These are phyloP conservation scores for Phaeoacremonium minimum DNA, from an alignment of 2,329 filamentous ascomycete species.

Conservation along the genomic window DNA sequence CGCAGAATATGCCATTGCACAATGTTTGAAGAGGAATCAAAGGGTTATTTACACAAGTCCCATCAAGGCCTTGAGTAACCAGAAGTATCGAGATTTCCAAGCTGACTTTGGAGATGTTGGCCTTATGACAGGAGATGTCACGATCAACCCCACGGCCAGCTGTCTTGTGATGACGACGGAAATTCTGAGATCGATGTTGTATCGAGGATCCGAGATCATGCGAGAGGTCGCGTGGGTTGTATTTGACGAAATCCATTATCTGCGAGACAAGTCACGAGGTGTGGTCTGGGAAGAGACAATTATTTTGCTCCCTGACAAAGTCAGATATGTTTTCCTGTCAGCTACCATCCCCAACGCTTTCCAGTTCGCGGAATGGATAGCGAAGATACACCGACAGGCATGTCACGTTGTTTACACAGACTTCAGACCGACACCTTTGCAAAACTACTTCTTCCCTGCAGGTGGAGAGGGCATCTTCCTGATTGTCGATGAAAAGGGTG, in stretches of 20 bases:
- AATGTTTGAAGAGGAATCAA: slow-evolving; percentile 95
- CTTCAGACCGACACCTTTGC: slow-evolving; percentile 91
- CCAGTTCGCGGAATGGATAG: slow-evolving; percentile 99
- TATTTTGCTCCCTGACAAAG: slow-evolving; percentile 95
- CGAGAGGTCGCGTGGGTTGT: slow-evolving; percentile 98
- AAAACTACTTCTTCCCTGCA: slow-evolving; percentile 96
- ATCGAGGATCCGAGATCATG: slow-evolving; percentile 98
- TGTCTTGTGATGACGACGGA: slow-evolving; percentile 99
- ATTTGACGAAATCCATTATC: slow-evolving; percentile 98
- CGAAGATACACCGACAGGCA: slow-evolving; percentile 94
- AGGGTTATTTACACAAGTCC: slow-evolving; percentile 98
- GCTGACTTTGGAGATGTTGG: slow-evolving; percentile 95
- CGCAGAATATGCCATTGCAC: slow-evolving; percentile 95
- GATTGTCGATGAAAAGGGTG: slow-evolving; percentile 93
- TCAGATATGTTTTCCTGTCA: slow-evolving; percentile 96
- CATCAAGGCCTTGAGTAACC: slow-evolving; percentile 97
- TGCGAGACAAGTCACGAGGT: slow-evolving; percentile 89
- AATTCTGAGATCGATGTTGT: slow-evolving; percentile 98
- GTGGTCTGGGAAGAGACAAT: slow-evolving; percentile 99
- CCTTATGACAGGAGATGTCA: slow-evolving; percentile 98
- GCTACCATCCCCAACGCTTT: slow-evolving; percentile 98
- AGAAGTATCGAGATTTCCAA: slow-evolving; percentile 96
- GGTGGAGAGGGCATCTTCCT: slow-evolving; percentile 91
- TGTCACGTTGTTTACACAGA: slow-evolving; percentile 99
- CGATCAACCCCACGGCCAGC: slow-evolving; percentile 96